phyloP scores from a whole-genome alignment of 2,329 filamentous ascomycete genomes.

The Fusarium sp. region DNA sequence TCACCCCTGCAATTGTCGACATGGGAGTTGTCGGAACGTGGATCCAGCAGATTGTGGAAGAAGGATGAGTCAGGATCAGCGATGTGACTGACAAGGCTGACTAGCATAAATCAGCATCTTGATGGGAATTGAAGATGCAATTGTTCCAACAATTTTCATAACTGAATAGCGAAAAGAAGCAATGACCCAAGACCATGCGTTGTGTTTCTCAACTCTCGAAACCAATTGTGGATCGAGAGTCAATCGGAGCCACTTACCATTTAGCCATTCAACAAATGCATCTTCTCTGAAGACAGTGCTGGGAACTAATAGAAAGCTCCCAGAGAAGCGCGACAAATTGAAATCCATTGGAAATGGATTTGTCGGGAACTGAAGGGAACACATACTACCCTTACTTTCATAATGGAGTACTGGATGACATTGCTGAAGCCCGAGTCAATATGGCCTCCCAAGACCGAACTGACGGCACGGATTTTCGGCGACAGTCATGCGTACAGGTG shows the following conservation, averaged over 20 bases:
- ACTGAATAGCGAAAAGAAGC: background rate
- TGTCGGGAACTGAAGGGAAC: background rate
- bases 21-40: slow-evolving; percentile 8
- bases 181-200: background rate
- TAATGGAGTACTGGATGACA: background rate
- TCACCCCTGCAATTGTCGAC: background rate
- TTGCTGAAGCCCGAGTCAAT: background rate
- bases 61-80: slow-evolving; percentile 8
- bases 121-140: background rate
- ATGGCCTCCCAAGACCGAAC: background rate
- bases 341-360: background rate
- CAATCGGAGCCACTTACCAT: background rate
- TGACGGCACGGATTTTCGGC: background rate
- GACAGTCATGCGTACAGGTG: background rate
- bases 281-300: background rate
- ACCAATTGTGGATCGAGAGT: slow-evolving; percentile 9
- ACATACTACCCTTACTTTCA: background rate
- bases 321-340: no score
- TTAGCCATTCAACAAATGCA: background rate
- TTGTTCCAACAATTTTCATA: background rate
- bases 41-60: background rate
- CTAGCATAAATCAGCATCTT: background rate
- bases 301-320: background rate
- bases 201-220: slow-evolving; percentile 3
- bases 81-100: background rate